A percentile compares a stretch with the other conserved stretches of the same genome.
Conservation (phyloP, 176 grass and related monocot genomes). For the Musa troglodytarum region DNA sequence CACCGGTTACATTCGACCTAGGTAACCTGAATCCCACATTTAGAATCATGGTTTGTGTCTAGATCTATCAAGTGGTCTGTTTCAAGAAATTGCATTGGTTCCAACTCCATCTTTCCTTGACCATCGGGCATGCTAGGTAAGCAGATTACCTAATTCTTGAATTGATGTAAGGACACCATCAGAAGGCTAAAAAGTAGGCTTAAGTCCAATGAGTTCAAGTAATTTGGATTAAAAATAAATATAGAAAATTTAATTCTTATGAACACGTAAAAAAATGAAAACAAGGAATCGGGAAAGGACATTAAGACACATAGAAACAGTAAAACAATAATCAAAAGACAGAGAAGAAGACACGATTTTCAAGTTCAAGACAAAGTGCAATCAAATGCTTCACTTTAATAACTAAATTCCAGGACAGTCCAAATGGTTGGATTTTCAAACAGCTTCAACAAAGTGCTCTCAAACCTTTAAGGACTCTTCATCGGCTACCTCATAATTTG, state of each 20-base stretch:
- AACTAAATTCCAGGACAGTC: not conserved
- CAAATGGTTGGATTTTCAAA: not conserved
- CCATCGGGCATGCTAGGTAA: not conserved
- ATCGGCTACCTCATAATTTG: no score
- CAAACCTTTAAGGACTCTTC: not conserved
- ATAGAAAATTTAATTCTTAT: no score
- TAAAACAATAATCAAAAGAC: not conserved
- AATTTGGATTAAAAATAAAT: no score
- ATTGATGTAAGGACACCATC: not conserved
- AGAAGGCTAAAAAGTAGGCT: not conserved
- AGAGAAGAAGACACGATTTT: not conserved
- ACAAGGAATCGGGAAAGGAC: not conserved
- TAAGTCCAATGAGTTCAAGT: not conserved
- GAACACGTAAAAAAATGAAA: not conserved
- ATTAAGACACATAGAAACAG: not conserved
- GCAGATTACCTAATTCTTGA: not conserved
- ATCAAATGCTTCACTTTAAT: not conserved
- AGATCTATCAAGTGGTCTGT: not conserved
- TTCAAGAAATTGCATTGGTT: not conserved
- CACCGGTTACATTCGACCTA: not conserved
- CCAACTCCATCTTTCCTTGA: not conserved
- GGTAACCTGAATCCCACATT: not conserved
- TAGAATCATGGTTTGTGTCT: not conserved
- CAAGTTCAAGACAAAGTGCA: not conserved
- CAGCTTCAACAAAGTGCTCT: not conserved